Base-by-base conservation (phyloP, 345 rosid species). In the Fremontodendron californicum region DNA sequence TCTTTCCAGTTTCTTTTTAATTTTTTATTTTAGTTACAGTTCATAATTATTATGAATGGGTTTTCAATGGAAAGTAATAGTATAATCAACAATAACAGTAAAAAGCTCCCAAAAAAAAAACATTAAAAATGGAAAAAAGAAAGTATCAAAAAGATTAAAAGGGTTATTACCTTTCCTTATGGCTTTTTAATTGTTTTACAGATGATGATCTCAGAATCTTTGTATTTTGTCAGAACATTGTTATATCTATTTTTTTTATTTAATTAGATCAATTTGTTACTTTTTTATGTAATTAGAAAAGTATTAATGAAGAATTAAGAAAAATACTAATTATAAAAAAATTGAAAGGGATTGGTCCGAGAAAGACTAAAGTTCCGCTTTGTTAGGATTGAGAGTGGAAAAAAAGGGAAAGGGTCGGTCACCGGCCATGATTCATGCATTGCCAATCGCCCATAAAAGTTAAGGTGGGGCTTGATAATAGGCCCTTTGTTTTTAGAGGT, bases 391-490 rank as follows among this genome's bases (percentile, higher is more conserved):
- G 19, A 45, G 39, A 51, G 39, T 2, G 52, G 79, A 61, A 63
- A 25, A 23, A 27, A 75, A 19, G 16, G 15, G 12, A 48, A 37
- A 75, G 51, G 61, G 82, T 78, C 75, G 74, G 79, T 75, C 85
- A 76, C 75, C 85, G 78, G 77, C 82, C 82, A 75, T 71, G 42
- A 70, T 78, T 82, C 77, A 75, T 64, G 77, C 60, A 46, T 60
- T 31, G 66, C 76, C 78, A 70, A 25, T 33, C 35, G 42, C 57
- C 39, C 15, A 63, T 46, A 13, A 45, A 45, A 67, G 49, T 42
- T 67, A 27, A 42, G 73, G 78, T 37, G 70, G 78, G 74, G 63
- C 78, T 45, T 39, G 43, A 35, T 55, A 35, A 2, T 67, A 40
- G 48, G 33, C 55, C 54, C 25, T 31, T 71, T 0, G 49, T 29